Evolutionary conservation across 177 flowering plant species (phyloP), one percentile per base, ranked within the genome.

Genomic region (Tripterygium wilfordii): DNA sequence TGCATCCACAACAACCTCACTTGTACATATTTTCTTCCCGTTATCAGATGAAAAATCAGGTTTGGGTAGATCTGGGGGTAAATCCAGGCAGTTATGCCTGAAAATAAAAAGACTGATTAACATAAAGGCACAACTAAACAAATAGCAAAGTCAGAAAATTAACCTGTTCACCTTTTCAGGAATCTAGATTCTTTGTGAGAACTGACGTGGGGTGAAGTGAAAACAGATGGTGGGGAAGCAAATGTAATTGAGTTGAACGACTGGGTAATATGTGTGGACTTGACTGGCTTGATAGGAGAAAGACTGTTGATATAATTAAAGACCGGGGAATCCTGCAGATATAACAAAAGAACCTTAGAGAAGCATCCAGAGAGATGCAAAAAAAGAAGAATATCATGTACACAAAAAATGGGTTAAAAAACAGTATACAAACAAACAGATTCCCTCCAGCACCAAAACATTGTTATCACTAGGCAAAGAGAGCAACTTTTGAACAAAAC

Each of bases 271-370:
- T 76, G 82, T 19, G 57, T 25, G 26, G 97, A 76, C 70, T 74
- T 89, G 13, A 79, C 84, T 1, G 89, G 85, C 59, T 84, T 75
- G 63, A 92, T 84, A 6, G 99, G 99, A 49, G 99, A 92, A 44
- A 92, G 96, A 61, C 58, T 89, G 69, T 77, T 86, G 71, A 87
- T 74, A 49, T 70, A 92, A 63, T 69, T 89, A 35, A 79, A 92
- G 50, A 92, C 84, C 4, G 98, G 97, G 31, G 98, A 92, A 23
- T 86, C 98, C 98, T 92, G 91, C 82, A 70, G 1, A 32, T 2
- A 42, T 14, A 12, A 25, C 5, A 5, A 23, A 38, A 16, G 8
- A 38, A 2, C 4, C 19, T 32, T n/a, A 32, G 13, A 4, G 16
- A n/a, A n/a, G 38, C 38, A 5, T 7, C 38, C 38, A 15, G 38